Evolutionary conservation across 202 grass and related monocot species (phyloP), one percentile per base, ranked within the genome.

Genomic region (Schoenoplectus tabernaemontani): DNA sequence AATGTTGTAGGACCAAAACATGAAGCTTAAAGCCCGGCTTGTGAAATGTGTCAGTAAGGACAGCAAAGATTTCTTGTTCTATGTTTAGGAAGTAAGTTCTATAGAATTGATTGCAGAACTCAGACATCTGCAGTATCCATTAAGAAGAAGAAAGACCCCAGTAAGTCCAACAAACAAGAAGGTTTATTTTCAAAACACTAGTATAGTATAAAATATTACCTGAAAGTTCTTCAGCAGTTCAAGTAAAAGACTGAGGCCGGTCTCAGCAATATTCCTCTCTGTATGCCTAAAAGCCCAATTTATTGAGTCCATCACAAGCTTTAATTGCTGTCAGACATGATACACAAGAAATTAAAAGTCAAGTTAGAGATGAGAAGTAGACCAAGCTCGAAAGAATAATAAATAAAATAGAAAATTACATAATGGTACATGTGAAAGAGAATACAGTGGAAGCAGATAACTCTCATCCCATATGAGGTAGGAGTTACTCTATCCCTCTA

Each of bases 241-340:
- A 63, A 99, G 84, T 47, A 99, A 82, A 56, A 99, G 82, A 83
- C 87, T 96, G 42, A 99, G 88, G 38, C 96, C 96, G 50, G 96
- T 99, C 87, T 99, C 96, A 11, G 96, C 96, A 78, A 99, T 99
- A 81, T 99, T 99, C 82, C 96, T 89, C 80, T 99, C 96, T 5
- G 96, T 99, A 89, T 99, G 96, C 86, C 96, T 90, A 74, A 96
- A 99, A 19, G 96, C 96, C 96, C 96, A 99, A 62, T 91, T 96
- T 73, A 99, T 99, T 0, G 96, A 99, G 69, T 99, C 92, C 34
- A 99, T 91, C 46, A 99, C 92, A 78, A 99, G 92, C 83, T 99
- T 96, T 88, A 99, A 84, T 99, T 99, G 96, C 96, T 99, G 85
- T 64, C 82, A 90, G 3, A 85, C 4, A 82, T 57, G 10, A 47